Base-by-base conservation (phyloP, 352 stramenopile species). In the Pythium coloratum region DNA sequence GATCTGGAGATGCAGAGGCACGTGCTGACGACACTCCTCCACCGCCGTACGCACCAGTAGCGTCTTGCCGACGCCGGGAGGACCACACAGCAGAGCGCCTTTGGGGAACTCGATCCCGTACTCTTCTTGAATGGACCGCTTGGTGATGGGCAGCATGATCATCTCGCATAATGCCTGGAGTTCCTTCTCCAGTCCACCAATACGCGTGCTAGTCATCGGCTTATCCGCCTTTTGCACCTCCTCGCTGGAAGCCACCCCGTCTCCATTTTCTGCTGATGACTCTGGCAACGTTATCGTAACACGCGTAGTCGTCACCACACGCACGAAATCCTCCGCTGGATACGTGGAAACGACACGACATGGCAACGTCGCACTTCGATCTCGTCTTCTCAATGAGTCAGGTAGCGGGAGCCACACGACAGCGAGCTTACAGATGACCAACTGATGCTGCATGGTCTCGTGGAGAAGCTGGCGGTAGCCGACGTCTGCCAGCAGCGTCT, bases 31-130 rank as follows among this genome's bases (percentile, higher is more conserved):
- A 70, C 87, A 93, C 32, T 90, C 71, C 28, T 82, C 59, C 32
- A 92, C 76, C 0, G 86, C 79, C 0, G 82, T 76, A n/a, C 87
- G 80, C 28, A 95, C 86, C 3, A 95, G 64, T 34, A 94, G 72
- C 30, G 88, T 95, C 67, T 95, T 95, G 24, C 88, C 88, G 0
- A 94, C 86, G 10, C 88, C 88, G 7, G 88, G 86, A 9, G 88
- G 86, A 0, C 88, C 88, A 62, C 82, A 94, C 0, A 95, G 62
- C 33, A 95, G 60, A 26, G 92, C 55, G 0, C 85, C 86, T 46
- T 90, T 90, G 0, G 85, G 87, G 55, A 94, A 84, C 47, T 91
- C 81, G 26, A 95, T 69, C 12, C 60, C 69, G 36, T 66, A 74
- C 42, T 61, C 30, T 3, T 59, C 58, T 13, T 72, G 69, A n/a